Base-by-base conservation (phyloP, 1,284 basidiomycete species). In the Heterobasidion parviporum region DNA sequence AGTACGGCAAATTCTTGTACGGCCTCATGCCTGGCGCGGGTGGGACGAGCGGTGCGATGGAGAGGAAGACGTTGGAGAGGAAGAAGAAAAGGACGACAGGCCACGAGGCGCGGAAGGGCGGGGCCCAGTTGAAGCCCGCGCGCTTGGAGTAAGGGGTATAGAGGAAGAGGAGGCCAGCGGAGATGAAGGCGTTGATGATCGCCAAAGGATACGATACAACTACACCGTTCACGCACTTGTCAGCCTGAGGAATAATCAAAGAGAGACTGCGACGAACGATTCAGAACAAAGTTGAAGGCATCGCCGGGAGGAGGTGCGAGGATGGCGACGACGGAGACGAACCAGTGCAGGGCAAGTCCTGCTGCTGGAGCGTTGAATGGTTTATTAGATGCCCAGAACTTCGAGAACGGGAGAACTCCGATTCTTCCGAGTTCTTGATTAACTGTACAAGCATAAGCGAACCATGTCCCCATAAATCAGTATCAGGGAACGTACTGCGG, bases 351-450 rank as follows among this genome's bases (percentile, higher is more conserved):
- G 48, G 79, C 75, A 8, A 87, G 68, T 0, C 82, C 85, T 0
- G 77, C 71, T 1, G 86, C 65, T 0, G 85, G 85, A 0, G 83
- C 75, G 55, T 74, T 69, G 65, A 83, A 85, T 0, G 83, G 85
- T 61, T 79, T 80, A 66, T 78, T 85, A 66, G 79, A 83, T 0
- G 83, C 80, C 57, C 85, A 83, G 62, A 84, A 75, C 1, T 73
- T 72, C 0, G 84, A 78, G 60, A 70, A 82, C 0, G 85, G 85
- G 5, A 87, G 68, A 34, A 86, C 72, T 0, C 82, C 85, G 63
- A 85, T 84, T 14, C 83, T 73, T 0, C 83, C 86, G 3, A 87
- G 73, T 65, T 87, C 86, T 66, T 89, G 86, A 5, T 86, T 77
- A 8, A 87, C 84, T 85, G 54, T 10, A 18, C 9, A 18, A 12